Percentiles rank a stretch among this genome's conserved stretches.
Evolutionary conservation across 768 basidiomycete genomes (phyloP).

Genomic region (Lyophyllum shimeji): DNA sequence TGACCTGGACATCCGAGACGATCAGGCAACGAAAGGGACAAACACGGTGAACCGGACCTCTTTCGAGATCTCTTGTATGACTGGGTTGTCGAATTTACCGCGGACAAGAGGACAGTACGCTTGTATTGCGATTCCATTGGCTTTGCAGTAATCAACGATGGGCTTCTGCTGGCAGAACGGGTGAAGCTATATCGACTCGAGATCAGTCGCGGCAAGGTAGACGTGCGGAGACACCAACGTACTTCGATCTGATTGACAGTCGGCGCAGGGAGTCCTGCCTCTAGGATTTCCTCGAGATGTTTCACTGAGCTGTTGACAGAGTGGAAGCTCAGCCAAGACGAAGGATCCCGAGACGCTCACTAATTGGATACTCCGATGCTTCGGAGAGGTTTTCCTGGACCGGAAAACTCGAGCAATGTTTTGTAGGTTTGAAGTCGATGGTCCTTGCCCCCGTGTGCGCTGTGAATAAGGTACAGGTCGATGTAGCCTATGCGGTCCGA

Average conservation of each 20-base stretch:
- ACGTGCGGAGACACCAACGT: constrained; percentile 8
- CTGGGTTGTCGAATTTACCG: constrained; percentile 52
- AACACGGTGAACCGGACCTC: constrained; percentile 50
- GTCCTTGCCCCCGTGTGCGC: constrained; percentile 59
- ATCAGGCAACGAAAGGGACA: background rate
- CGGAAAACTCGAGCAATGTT: constrained; percentile 58
- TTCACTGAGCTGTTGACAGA: constrained; percentile 47
- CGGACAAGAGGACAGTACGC: constrained; percentile 78
- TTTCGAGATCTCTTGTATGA: constrained; percentile 50
- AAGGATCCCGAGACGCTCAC: constrained; percentile 38
- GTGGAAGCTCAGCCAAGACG: background rate
- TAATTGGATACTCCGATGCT: constrained; percentile 81
- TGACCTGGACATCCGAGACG: constrained; percentile 35
- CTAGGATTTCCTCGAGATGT: constrained; percentile 72
- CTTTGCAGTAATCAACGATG: constrained; percentile 72
- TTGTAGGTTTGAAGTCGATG: constrained; percentile 66
- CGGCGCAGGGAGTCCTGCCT: constrained; percentile 60
- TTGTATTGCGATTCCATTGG: constrained; percentile 58
- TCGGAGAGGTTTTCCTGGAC: constrained; percentile 57
- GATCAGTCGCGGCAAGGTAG: background rate
- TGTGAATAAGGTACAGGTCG: constrained; percentile 80
- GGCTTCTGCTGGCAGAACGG: constrained; percentile 79
- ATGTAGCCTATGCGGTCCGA: constrained; percentile 26
- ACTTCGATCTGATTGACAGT: constrained; percentile 83
- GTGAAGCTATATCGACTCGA: constrained; percentile 52